These are phyloP conservation scores for Mycena sanguinolenta DNA, from an alignment of 768 basidiomycete genomes.

Conservation along the genomic window DNA sequence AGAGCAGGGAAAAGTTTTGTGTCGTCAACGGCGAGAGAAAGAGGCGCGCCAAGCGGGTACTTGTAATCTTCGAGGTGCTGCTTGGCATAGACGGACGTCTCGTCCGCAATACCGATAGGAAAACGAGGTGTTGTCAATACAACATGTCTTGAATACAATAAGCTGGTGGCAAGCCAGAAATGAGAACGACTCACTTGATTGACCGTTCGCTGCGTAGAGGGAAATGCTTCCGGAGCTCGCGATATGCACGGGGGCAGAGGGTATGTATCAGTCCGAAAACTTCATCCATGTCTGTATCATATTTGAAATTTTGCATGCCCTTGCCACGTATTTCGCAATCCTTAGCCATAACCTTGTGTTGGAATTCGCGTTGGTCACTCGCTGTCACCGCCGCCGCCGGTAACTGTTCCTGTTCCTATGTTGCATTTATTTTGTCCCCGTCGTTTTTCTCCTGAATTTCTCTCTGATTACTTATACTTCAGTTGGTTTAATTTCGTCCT, in stretches of 20 bases:
- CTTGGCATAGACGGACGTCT: conserved; percentile 9
- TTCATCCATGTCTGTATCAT: conserved; percentile 36
- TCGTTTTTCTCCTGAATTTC: too few relatives aligned
- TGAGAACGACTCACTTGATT: conserved; percentile 25
- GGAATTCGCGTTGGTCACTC: too few relatives aligned
- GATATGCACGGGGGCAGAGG: conserved; percentile 38
- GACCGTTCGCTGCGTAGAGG: conserved; percentile 24
- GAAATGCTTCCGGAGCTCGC: conserved; percentile 30
- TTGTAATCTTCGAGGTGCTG: conserved; percentile 27
- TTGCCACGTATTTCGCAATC: conserved; percentile 38
- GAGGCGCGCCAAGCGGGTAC: conserved; percentile 18
- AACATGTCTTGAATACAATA: not conserved
- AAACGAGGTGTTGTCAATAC: conserved; percentile 14
- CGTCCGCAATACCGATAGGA: conserved; percentile 8
- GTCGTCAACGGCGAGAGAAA: conserved; percentile 24
- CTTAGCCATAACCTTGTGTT: not conserved
- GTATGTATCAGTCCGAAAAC: conserved; percentile 36
- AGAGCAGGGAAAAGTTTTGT: too few relatives aligned
- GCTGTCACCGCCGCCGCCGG: too few relatives aligned
- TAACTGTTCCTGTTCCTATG: too few relatives aligned
- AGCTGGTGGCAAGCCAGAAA: not conserved
- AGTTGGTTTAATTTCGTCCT: too few relatives aligned
- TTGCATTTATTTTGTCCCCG: too few relatives aligned
- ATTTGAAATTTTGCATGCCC: conserved; percentile 43
- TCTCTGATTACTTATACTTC: too few relatives aligned